Evolutionary conservation across 2,329 filamentous ascomycete genomes (phyloP).

Genomic region (Metarhizium rileyi): DNA sequence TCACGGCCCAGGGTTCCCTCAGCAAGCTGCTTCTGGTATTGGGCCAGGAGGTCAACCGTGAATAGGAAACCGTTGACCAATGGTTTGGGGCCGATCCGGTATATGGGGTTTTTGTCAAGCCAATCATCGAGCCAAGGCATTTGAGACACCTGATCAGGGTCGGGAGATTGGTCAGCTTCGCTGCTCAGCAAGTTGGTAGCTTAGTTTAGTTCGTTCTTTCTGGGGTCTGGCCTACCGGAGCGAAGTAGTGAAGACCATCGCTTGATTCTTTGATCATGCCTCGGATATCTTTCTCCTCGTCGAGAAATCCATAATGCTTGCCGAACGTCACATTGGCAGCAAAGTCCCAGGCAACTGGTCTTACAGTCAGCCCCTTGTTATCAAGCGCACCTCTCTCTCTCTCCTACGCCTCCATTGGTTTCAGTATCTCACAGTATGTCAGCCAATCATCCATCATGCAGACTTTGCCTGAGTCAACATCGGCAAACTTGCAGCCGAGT

Average conservation of each 20-base stretch:
- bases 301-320: slow-evolving; percentile 30
- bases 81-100: slow-evolving; percentile 15
- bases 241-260: slow-evolving; percentile 21
- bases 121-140: slow-evolving; percentile 15
- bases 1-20: slow-evolving; percentile 10
- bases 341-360: slow-evolving; percentile 28
- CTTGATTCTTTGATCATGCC: slow-evolving; percentile 23
- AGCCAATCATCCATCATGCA: slow-evolving; percentile 13
- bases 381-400: neutral
- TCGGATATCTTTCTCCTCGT: slow-evolving; percentile 26
- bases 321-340: slow-evolving; percentile 31
- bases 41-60: slow-evolving; percentile 13
- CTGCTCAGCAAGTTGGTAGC: neutral
- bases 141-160: slow-evolving; percentile 15
- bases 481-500: slow-evolving; percentile 8
- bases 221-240: slow-evolving; percentile 8
- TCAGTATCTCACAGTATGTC: slow-evolving; percentile 8
- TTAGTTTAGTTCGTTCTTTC: too few relatives aligned
- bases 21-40: slow-evolving; percentile 9
- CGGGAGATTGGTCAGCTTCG: neutral
- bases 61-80: slow-evolving; percentile 10
- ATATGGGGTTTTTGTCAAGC: slow-evolving; percentile 21
- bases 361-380: neutral
- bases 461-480: neutral
- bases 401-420: neutral